Percentiles rank a stretch among this genome's conserved stretches.
Evolutionary conservation across 176 grass and related monocot species (phyloP).

Genomic region (Oryza coarctata): DNA sequence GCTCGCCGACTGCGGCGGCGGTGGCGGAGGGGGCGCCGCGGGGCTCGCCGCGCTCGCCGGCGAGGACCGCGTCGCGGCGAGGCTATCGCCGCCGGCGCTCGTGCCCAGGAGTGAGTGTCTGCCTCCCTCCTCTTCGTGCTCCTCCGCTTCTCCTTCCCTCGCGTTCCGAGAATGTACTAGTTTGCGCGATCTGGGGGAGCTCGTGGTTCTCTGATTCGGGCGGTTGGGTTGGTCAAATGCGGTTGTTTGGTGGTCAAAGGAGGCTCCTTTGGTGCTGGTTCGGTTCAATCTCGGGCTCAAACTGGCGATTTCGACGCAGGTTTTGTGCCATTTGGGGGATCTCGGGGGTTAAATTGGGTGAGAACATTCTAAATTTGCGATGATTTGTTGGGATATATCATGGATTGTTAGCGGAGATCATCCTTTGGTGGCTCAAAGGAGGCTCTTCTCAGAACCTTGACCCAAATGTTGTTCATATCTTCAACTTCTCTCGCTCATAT

Average conservation of each 20-base stretch:
- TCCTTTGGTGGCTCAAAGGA: not conserved
- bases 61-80: slow-evolving; percentile 40
- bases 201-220: slow-evolving; percentile 18
- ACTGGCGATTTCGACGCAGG: slow-evolving; percentile 2
- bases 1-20: slow-evolving; percentile 42
- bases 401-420: not conserved
- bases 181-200: slow-evolving; percentile 29
- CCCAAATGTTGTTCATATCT: slow-evolving; percentile 8
- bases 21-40: slow-evolving; percentile 14
- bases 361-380: slow-evolving; percentile 8
- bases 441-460: not conserved
- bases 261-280: not conserved
- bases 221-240: slow-evolving; percentile 14
- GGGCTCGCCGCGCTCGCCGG: slow-evolving; percentile 57
- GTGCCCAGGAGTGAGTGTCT: slow-evolving; percentile 68
- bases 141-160: not conserved
- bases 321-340: slow-evolving; percentile 1
- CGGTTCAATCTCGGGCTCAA: slow-evolving; percentile 5
- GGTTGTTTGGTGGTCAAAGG: slow-evolving; percentile 21
- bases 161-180: not conserved
- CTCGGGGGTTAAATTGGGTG: not conserved
- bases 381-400: not conserved
- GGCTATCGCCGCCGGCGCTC: slow-evolving; percentile 57
- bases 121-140: slow-evolving; percentile 22
- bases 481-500: not conserved